phyloP scores from a whole-genome alignment of 1,139 yeast genomes.

The Pichia inconspicua region DNA sequence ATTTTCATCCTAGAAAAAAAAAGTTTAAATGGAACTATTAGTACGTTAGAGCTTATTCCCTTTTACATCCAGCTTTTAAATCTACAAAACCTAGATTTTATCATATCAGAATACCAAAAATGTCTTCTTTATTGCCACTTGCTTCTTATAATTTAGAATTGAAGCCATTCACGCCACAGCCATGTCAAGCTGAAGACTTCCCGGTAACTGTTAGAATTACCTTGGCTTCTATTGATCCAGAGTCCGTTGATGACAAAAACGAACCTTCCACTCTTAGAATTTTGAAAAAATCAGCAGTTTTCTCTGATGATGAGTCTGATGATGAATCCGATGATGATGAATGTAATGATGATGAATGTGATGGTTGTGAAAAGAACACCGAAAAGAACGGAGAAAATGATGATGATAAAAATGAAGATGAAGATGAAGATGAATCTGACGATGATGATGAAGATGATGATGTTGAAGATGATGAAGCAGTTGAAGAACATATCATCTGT shows the following conservation, averaged over 20 bases:
- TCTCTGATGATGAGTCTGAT: constrained; percentile 40
- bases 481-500: constrained; percentile 76
- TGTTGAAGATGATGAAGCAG: constrained; percentile 44
- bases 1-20: background rate
- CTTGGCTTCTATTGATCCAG: constrained; percentile 93
- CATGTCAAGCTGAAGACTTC: constrained; percentile 77
- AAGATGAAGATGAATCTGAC: constrained; percentile 34
- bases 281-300: constrained; percentile 60
- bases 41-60: background rate
- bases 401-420: constrained; percentile 26
- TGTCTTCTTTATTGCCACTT: constrained; percentile 71
- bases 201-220: constrained; percentile 89
- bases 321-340: constrained; percentile 41
- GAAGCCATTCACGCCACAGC: constrained; percentile 77
- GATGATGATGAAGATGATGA: constrained; percentile 48
- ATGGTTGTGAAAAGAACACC: constrained; percentile 28
- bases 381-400: constrained; percentile 39
- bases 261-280: constrained; percentile 86
- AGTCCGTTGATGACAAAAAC: constrained; percentile 66
- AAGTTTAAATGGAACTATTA: background rate
- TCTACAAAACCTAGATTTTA: too few species aligned
- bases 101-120: constrained; percentile 19
- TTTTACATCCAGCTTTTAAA: background rate
- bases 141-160: constrained; percentile 80
- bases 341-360: constrained; percentile 20